Evolutionary conservation across 2,329 filamentous ascomycete genomes (phyloP).

Genomic region (Boeremia lycopersici): DNA sequence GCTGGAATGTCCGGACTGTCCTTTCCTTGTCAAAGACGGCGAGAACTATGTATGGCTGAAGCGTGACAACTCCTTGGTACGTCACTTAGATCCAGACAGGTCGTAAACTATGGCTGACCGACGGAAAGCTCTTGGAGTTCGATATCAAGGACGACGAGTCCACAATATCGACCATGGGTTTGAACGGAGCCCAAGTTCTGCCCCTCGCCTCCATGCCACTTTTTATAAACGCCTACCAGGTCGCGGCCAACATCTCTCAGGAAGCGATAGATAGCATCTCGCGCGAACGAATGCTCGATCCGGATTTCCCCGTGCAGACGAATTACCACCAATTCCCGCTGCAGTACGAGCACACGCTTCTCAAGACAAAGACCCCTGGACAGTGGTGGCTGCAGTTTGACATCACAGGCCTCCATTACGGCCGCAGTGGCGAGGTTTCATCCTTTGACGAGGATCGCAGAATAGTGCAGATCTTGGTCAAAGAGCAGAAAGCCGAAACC

Average conservation of each 20-base stretch:
- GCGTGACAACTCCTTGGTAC: slow-evolving; percentile 33
- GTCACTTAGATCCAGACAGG: background rate
- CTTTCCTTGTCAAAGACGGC: slow-evolving; percentile 23
- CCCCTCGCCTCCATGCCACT: slow-evolving; percentile 32
- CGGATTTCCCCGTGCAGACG: slow-evolving; percentile 16
- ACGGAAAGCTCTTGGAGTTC: slow-evolving; percentile 31
- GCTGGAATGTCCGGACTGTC: slow-evolving; percentile 36
- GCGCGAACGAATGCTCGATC: slow-evolving; percentile 8
- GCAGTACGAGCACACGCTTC: slow-evolving; percentile 33
- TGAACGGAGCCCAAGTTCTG: slow-evolving; percentile 32
- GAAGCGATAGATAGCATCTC: slow-evolving; percentile 14
- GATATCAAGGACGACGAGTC: slow-evolving; percentile 16
- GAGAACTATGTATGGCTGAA: slow-evolving; percentile 23
- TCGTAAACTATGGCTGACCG: background rate
- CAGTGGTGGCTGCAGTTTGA: slow-evolving; percentile 37
- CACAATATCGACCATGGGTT: slow-evolving; percentile 17
- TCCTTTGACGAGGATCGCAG: slow-evolving; percentile 28
- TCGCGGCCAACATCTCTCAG: slow-evolving; percentile 23
- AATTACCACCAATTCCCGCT: slow-evolving; percentile 26
- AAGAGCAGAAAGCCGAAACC: background rate
- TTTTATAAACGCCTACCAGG: slow-evolving; percentile 30
- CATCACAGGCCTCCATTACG: slow-evolving; percentile 24
- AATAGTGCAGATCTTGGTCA: slow-evolving; percentile 34
- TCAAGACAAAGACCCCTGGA: slow-evolving; percentile 21
- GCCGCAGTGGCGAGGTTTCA: slow-evolving; percentile 2